A percentile compares a stretch with the other conserved stretches of the same genome.
Conservation (phyloP, 2,329 filamentous ascomycete species). For the Penicillium brasilianum region DNA sequence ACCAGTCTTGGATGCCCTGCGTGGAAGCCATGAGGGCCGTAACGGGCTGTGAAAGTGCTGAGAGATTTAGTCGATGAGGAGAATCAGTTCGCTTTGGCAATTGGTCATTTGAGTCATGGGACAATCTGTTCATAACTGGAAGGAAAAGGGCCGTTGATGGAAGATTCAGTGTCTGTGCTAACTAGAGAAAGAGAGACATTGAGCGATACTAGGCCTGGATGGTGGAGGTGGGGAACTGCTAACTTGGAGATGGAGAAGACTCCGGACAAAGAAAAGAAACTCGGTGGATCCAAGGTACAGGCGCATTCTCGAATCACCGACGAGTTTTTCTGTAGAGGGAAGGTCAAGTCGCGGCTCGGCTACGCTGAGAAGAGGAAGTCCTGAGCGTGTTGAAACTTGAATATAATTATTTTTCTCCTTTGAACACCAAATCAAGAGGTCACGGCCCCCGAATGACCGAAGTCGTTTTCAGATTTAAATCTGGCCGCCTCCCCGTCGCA, state of each 20-base stretch:
- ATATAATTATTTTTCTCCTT: neutral
- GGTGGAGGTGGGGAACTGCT: neutral
- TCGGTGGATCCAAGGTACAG: neutral
- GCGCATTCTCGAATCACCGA: neutral
- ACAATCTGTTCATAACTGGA: neutral
- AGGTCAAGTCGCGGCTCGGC: constrained; percentile 9
- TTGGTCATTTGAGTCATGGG: neutral
- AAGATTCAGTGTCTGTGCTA: constrained; percentile 1
- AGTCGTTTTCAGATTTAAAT: constrained; percentile 11
- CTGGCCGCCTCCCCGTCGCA: constrained; percentile 14
- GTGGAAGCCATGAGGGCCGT: neutral
- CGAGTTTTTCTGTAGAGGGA: neutral
- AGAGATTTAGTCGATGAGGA: constrained; percentile 1
- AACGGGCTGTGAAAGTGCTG: neutral
- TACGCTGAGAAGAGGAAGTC: constrained; percentile 16
- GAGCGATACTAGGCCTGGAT: neutral
- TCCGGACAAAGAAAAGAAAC: neutral
- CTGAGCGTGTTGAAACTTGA: neutral
- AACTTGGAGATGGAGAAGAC: neutral
- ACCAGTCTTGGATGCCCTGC: neutral
- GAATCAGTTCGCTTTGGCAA: neutral
- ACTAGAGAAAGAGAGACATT: neutral
- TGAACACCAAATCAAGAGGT: constrained; percentile 6
- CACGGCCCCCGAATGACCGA: constrained; percentile 12
- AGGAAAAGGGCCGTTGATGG: neutral